These are phyloP conservation scores for Salix koriyanagi DNA, from an alignment of 345 rosid genomes.

Conservation along the genomic window DNA sequence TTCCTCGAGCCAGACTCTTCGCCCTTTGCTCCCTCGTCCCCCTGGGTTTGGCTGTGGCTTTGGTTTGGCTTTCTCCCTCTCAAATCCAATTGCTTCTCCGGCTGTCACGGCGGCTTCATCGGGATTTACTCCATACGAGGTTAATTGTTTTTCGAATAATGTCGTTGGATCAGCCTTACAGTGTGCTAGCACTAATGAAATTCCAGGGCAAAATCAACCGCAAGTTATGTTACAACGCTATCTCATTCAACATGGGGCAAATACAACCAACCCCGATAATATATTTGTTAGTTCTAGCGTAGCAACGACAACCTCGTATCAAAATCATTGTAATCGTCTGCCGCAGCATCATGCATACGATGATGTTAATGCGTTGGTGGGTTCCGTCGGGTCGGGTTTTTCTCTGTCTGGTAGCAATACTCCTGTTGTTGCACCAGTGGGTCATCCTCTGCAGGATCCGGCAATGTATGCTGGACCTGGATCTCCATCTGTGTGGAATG, in stretches of 20 bases:
- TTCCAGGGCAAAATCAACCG: conserved; percentile 22
- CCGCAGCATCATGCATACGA: background rate
- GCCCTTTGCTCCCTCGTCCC: conserved; percentile 94
- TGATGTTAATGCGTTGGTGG: conserved; percentile 28
- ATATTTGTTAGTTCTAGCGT: background rate
- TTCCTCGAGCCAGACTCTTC: conserved; percentile 53
- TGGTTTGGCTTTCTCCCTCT: conserved; percentile 20
- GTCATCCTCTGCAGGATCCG: conserved; percentile 31
- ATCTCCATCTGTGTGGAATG: conserved; percentile 58
- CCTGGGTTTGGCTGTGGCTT: conserved; percentile 23
- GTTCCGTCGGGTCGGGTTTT: conserved; percentile 46
- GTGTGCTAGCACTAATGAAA: conserved; percentile 23
- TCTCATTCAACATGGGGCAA: conserved; percentile 1
- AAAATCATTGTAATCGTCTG: conserved; percentile 13
- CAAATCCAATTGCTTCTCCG: conserved; percentile 7
- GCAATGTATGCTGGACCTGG: conserved; percentile 37
- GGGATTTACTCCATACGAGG: conserved; percentile 12
- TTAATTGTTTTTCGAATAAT: conserved; percentile 16
- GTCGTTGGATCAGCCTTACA: conserved; percentile 19
- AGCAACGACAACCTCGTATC: conserved; percentile 18
- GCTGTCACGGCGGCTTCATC: conserved; percentile 4
- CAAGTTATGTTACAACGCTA: conserved; percentile 12
- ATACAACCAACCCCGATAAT: background rate
- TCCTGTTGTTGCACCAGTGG: conserved; percentile 35
- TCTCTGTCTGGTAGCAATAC: conserved; percentile 26